Conservation (phyloP, 2,329 filamentous ascomycete genomes). For the Diaporthe ampelina region DNA sequence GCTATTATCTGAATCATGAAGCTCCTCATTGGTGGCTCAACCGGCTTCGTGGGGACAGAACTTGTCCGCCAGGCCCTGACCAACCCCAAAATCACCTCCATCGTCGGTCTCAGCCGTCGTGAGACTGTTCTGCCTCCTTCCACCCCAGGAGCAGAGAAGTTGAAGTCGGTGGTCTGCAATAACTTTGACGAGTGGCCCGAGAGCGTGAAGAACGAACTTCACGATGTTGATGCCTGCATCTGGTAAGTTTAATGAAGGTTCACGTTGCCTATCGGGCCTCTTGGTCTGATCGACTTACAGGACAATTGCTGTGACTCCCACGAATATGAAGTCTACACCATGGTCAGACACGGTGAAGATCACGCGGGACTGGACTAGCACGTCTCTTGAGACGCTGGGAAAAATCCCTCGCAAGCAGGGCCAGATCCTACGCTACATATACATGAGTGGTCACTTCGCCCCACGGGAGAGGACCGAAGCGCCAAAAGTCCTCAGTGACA, state of each 20-base stretch:
- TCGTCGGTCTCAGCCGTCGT: not conserved
- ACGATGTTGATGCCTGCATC: not conserved
- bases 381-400: not conserved
- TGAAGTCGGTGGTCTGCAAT: not conserved
- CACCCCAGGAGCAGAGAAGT: not conserved
- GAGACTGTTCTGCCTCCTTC: not conserved
- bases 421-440: not conserved
- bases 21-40: not conserved
- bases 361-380: not conserved
- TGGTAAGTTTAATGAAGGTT: not conserved
- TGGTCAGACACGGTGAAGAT: not conserved
- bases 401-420: not conserved
- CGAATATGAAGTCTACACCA: not conserved
- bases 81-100: not conserved
- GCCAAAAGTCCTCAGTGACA: not conserved
- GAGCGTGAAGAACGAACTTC: not conserved
- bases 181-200: not conserved
- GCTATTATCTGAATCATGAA: not conserved
- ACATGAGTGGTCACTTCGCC: not conserved
- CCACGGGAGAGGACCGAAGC: not conserved
- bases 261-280: not conserved
- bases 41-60: not conserved
- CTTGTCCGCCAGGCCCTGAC: not conserved
- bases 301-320: not conserved
- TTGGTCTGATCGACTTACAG: not conserved